Base-by-base conservation (phyloP, 2,329 filamentous ascomycete species). In the Diplodia scrobiculata region DNA sequence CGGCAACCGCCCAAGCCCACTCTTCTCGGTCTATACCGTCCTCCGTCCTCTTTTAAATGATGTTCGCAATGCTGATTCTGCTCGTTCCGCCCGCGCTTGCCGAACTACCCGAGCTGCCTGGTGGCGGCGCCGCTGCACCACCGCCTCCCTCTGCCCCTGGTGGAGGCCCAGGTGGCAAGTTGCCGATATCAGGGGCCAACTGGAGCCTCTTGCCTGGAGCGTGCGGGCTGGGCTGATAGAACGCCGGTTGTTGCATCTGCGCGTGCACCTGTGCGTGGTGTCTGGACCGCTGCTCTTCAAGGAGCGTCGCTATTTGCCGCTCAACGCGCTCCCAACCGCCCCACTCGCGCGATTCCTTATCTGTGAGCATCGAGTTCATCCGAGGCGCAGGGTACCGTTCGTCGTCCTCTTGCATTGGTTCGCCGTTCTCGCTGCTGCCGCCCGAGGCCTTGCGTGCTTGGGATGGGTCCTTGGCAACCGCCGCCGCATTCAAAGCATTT, bases 241-340 rank as follows among this genome's bases (percentile, higher is more conserved):
- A 65, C 13, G 66, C 63, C 21, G 68, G 47, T 6, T 54, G 63
- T 25, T 54, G 63, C 60, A 52, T 51, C 32, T 63, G 66, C 48
- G 55, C 25, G 21, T 59, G 54, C 36, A 19, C 54, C 21, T 59
- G 54, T n/a, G 53, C 53, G 14, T 67, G 64, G 38, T 66, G 68
- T 19, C 63, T 65, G 27, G 36, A 58, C 29, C 77, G 81, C 68
- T 80, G 78, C 64, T 84, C 80, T 11, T 76, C 82, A 71, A 81
- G 76, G 38, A 92, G 77, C 48, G 84, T 81, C 19, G 84, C 80
- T 3, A 91, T 80, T 25, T 86, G 82, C 64, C 83, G 82, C 72
- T 95, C 89, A 14, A 96, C 81, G 68, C 86, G 84, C 25, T 87
- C 86, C 93, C 93, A 97, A 1, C 91, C 91, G 62, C 88, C 87